A percentile compares a stretch with the other conserved stretches of the same genome.
Conservation (phyloP, 345 rosid species). For the Adansonia digitata region DNA sequence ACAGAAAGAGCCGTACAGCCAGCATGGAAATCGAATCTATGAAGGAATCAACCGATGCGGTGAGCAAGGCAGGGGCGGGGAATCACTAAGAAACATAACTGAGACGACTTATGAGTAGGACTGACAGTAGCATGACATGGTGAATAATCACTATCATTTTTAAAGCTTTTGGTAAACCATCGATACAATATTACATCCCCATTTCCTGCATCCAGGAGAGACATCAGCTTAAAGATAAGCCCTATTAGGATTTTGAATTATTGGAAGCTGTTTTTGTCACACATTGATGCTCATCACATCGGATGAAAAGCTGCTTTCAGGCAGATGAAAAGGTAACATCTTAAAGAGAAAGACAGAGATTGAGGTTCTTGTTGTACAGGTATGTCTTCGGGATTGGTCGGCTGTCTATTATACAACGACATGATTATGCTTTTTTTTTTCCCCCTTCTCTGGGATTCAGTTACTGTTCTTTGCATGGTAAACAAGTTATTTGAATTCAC, state of each 20-base stretch:
- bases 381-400: not conserved
- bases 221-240: not conserved
- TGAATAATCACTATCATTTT: slow-evolving; percentile 10
- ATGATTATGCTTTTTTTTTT: not conserved
- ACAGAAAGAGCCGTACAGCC: slow-evolving; percentile 56
- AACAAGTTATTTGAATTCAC: no score
- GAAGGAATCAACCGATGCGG: slow-evolving; percentile 49
- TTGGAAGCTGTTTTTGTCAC: not conserved
- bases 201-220: slow-evolving; percentile 1
- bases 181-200: slow-evolving; percentile 9
- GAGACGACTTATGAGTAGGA: slow-evolving; percentile 36
- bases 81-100: slow-evolving; percentile 25
- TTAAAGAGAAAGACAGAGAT: not conserved
- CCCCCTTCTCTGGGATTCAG: not conserved
- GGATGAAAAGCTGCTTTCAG: slow-evolving; percentile 5
- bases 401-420: not conserved
- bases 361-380: slow-evolving; percentile 20
- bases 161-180: slow-evolving; percentile 11
- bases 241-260: slow-evolving; percentile 10
- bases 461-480: slow-evolving; percentile 1
- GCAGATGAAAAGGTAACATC: not conserved
- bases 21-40: slow-evolving; percentile 72
- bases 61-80: slow-evolving; percentile 34
- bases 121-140: slow-evolving; percentile 13
- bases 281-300: no score